Evolutionary conservation across 2,329 filamentous ascomycete genomes (phyloP).

Genomic region (Pseudopyricularia cyperi): DNA sequence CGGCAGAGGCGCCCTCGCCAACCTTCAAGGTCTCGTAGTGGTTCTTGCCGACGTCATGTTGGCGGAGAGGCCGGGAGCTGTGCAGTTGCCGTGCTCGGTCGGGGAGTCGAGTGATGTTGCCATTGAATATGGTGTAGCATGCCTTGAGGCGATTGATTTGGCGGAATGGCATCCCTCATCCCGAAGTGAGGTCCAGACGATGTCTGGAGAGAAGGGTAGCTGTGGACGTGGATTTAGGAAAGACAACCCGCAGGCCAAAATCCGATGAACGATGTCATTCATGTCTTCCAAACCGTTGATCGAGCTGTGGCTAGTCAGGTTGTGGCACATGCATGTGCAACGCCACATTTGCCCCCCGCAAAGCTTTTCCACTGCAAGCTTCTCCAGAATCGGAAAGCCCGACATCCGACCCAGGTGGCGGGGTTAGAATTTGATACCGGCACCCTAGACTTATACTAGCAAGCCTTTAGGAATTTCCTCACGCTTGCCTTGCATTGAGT

Average conservation of each 20-base stretch:
- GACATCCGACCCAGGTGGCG: background rate
- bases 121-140: conserved; percentile 6
- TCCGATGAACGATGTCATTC: background rate
- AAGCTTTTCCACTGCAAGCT: background rate
- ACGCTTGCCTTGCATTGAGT: background rate
- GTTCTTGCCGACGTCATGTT: conserved; percentile 29
- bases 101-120: conserved; percentile 4
- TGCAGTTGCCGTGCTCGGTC: conserved; percentile 11
- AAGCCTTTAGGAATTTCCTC: background rate
- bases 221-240: background rate
- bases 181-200: conserved; percentile 6
- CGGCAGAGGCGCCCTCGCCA: conserved; percentile 51
- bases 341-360: background rate
- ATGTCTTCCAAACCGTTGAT: too few relatives aligned
- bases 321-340: background rate
- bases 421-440: background rate
- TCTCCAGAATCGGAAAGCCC: background rate
- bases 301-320: background rate
- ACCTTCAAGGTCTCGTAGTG: conserved; percentile 78
- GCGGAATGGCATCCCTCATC: conserved; percentile 53
- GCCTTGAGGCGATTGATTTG: conserved; percentile 16
- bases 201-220: background rate
- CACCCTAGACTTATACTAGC: too few relatives aligned
- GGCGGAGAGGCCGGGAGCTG: conserved; percentile 12
- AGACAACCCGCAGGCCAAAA: background rate